Conservation (phyloP, 495 filamentous ascomycete genomes). For the Lindgomyces ingoldianus region DNA sequence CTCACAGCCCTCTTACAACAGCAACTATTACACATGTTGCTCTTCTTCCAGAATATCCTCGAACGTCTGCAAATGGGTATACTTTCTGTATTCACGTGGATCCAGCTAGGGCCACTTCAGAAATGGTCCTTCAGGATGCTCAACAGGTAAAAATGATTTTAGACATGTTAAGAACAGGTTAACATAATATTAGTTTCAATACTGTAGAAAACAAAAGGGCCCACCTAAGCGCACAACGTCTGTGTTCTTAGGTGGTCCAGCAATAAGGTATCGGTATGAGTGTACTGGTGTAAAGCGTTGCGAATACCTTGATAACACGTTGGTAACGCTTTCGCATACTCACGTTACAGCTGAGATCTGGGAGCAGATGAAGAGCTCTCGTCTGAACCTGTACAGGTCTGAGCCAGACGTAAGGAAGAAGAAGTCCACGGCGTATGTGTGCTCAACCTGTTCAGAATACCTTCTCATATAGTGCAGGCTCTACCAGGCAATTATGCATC, state of each 20-base stretch:
- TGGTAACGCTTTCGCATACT: background rate
- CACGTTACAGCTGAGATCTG: background rate
- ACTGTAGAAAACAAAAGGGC: background rate
- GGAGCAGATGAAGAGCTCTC: background rate
- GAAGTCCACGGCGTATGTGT: background rate
- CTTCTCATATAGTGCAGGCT: background rate
- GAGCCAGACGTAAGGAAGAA: background rate
- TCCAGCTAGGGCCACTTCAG: background rate
- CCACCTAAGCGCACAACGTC: background rate
- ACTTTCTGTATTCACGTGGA: background rate
- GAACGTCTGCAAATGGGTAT: background rate
- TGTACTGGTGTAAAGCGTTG: background rate
- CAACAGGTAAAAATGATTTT: background rate
- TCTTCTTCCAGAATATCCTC: background rate
- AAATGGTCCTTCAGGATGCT: background rate
- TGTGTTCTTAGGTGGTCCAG: background rate
- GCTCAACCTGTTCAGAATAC: background rate
- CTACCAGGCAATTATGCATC: too few relatives aligned
- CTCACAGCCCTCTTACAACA: too few relatives aligned
- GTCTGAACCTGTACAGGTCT: background rate
- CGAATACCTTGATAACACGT: background rate
- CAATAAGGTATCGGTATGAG: background rate
- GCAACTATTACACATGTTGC: background rate
- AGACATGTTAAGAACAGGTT: background rate
- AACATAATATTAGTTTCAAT: background rate